Evolutionary conservation across 2,329 filamentous ascomycete species (phyloP).

Genomic region (Pseudogymnoascus verrucosus): DNA sequence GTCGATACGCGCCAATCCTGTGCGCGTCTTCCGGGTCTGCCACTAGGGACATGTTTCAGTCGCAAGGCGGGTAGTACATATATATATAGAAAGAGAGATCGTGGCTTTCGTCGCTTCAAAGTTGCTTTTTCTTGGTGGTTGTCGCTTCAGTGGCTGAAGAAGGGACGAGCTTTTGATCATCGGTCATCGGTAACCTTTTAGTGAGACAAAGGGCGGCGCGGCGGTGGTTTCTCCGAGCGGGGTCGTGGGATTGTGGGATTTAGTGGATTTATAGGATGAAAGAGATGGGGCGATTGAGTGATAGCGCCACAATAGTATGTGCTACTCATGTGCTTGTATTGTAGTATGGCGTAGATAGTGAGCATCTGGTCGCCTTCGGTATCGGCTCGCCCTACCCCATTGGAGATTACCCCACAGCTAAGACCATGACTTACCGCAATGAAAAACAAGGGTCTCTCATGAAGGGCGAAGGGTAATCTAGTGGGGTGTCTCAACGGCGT

Average conservation of each 20-base stretch:
- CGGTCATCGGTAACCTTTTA: neutral
- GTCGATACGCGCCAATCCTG: conserved; percentile 34
- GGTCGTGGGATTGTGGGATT: neutral
- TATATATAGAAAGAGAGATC: neutral
- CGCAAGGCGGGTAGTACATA: neutral
- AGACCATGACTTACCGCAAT: neutral
- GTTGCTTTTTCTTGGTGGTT: neutral
- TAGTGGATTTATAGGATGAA: neutral
- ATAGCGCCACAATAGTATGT: neutral
- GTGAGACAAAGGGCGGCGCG: neutral
- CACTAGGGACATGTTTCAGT: neutral
- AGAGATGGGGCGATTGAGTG: neutral
- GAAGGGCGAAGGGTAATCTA: neutral
- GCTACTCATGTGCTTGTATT: neutral
- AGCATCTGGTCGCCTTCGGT: neutral
- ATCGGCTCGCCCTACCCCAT: neutral
- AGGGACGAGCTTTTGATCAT: neutral
- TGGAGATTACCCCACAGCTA: conserved; percentile 1
- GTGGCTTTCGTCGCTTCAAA: neutral
- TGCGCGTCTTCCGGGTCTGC: neutral
- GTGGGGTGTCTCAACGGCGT: neutral
- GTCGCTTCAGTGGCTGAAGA: neutral
- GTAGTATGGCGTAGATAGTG: neutral
- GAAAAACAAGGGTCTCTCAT: neutral
- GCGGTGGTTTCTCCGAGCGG: conserved; percentile 1